phyloP scores from a whole-genome alignment of 768 basidiomycete genomes.

The Cyclocybe aegerita region DNA sequence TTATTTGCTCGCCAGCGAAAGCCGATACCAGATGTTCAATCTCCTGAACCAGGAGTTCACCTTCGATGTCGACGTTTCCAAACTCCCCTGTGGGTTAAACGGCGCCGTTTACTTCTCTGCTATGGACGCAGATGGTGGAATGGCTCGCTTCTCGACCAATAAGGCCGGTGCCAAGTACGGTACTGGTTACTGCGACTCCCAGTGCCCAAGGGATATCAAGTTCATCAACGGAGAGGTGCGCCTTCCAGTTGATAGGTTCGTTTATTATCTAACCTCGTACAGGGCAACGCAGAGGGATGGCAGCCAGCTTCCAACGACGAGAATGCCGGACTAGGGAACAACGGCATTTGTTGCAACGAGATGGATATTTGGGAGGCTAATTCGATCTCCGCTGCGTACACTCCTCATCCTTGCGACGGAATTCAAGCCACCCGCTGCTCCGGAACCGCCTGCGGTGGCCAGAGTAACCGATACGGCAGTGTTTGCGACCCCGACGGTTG shows the following conservation, averaged over 20 bases:
- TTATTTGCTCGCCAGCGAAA: constrained; percentile 16
- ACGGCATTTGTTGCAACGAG: constrained; percentile 21
- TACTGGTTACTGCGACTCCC: too few relatives aligned
- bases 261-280: not conserved
- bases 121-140: too few relatives aligned
- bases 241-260: not conserved
- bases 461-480: constrained; percentile 11
- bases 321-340: constrained; percentile 18
- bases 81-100: too few relatives aligned
- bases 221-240: constrained; percentile 9
- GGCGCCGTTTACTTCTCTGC: too few relatives aligned
- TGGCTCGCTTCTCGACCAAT: constrained; percentile 34
- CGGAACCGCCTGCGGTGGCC: constrained; percentile 11
- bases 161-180: too few relatives aligned
- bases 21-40: constrained; percentile 1
- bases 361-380: constrained; percentile 26
- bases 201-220: too few relatives aligned
- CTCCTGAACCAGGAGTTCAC: constrained; percentile 50
- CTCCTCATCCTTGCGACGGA: constrained; percentile 21
- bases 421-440: constrained; percentile 16
- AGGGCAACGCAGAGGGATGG: constrained; percentile 20
- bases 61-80: too few relatives aligned
- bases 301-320: constrained; percentile 12
- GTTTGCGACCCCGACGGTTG: constrained; percentile 21
- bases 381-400: constrained; percentile 19